Evolutionary conservation across 164 flowering plant species (phyloP), one percentile per base, ranked within the genome.

Genomic region (Vitis rotundifolia): DNA sequence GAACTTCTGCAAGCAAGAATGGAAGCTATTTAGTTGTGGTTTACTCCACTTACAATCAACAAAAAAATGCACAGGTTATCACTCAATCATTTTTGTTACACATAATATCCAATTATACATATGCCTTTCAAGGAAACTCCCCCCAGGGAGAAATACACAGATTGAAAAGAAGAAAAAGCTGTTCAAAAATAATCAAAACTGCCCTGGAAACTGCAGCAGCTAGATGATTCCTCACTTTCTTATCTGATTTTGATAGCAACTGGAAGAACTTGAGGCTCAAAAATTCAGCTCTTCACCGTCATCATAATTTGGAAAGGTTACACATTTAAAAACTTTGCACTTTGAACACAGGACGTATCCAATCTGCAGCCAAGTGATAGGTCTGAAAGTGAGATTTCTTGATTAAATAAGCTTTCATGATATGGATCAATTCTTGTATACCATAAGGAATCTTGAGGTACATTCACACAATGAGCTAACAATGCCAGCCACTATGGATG

Each of bases 321-420:
- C 87, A 70, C 92, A 89, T 73, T 86, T 91, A 81, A 79, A 93
- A 47, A 89, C 97, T 81, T 90, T 90, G 86, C 95, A 93, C 31
- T 82, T 84, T 47, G 92, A 67, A 65, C 98, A 93, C 62, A 91
- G 61, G 9, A 82, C 77, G 67, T 74, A 80, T 65, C 98, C 98
- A 74, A 83, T 59, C 96, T 93, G 93, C 86, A 84, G 15, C 53
- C 26, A 66, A 66, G 13, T 14, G 6, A 37, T 6, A 37, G 44
- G 44, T 37, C 44, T 37, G 44, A 3, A 37, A 37, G 44, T 37
- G 16, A 26, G 13, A 29, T 2, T 11, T 8, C 13, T 12, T 11
- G 4, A 64, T 54, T 29, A 12, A 53, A n/a, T 61, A 8, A 11
- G 22, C 1, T 19, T 55, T 15, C 49, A 37, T 51, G 9, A 12